Percentiles rank a stretch among this genome's conserved stretches.
Conservation (phyloP, 176 grass and related monocot species). For the Aegilops tauschii region DNA sequence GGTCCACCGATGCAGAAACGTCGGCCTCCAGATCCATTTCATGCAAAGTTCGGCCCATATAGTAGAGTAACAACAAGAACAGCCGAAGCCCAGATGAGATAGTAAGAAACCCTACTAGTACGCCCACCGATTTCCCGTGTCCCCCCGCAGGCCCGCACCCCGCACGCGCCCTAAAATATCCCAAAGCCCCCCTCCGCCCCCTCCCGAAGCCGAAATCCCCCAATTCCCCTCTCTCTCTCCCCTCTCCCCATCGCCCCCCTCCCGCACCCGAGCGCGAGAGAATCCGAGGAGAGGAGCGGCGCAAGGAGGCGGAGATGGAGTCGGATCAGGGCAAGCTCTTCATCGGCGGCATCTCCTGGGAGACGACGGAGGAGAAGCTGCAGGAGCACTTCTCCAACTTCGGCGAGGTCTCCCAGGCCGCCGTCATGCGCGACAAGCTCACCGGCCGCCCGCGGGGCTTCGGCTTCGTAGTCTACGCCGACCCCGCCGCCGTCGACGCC, state of each 20-base stretch:
- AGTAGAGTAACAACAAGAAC: background rate
- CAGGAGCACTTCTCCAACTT: conserved; percentile 84
- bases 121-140: background rate
- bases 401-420: conserved; percentile 76
- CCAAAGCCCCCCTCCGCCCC: background rate
- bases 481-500: conserved; percentile 74
- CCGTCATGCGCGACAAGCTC: conserved; percentile 91
- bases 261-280: conserved; percentile 12
- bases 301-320: conserved; percentile 68
- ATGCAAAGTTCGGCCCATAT: background rate
- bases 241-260: background rate
- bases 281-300: background rate
- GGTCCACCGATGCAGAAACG: too few species aligned
- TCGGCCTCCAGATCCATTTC: too few species aligned
- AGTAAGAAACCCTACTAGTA: conserved; percentile 5
- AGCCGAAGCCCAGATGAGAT: background rate
- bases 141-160: background rate
- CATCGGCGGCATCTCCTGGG: conserved; percentile 99
- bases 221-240: conserved; percentile 7
- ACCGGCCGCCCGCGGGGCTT: conserved; percentile 95
- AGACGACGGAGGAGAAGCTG: conserved; percentile 94
- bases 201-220: conserved; percentile 38
- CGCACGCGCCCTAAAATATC: conserved; percentile 34
- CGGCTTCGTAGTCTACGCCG: conserved; percentile 90
- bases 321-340: conserved; percentile 98